Percentiles rank a stretch among this genome's conserved stretches.
These are phyloP conservation scores for Quercus glauca DNA, from an alignment of 306 rosid genomes.

Conservation along the genomic window DNA sequence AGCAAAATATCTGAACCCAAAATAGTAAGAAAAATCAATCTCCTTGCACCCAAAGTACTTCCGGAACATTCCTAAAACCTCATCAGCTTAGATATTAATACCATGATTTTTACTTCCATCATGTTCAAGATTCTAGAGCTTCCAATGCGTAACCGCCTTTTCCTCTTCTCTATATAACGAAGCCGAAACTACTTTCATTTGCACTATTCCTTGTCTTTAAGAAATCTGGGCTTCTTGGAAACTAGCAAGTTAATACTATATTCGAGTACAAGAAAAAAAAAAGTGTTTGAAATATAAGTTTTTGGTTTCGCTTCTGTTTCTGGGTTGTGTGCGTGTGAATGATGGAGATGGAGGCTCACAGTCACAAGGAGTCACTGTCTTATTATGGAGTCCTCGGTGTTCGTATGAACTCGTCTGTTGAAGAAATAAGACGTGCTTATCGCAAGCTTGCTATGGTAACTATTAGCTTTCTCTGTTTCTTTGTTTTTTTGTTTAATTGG, in stretches of 20 bases:
- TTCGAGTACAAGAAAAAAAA: neutral
- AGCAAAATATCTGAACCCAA: neutral
- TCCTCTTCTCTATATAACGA: neutral
- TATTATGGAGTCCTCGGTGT: constrained; percentile 73
- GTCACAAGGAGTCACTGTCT: constrained; percentile 9
- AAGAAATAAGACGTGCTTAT: constrained; percentile 77
- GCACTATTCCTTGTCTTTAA: neutral
- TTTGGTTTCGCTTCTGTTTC: neutral
- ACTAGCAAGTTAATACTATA: neutral
- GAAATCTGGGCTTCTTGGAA: neutral
- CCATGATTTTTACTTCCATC: neutral
- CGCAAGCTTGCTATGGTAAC: constrained; percentile 76
- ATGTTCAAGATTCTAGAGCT: constrained; percentile 13
- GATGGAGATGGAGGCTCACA: constrained; percentile 27
- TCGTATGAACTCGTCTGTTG: constrained; percentile 36
- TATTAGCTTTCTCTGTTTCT: neutral
- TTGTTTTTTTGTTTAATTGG: neutral
- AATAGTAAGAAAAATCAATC: neutral
- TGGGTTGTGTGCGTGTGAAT: neutral
- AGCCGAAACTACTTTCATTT: no score
- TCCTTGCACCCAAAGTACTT: neutral
- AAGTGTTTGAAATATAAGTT: neutral
- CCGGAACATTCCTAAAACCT: constrained; percentile 41
- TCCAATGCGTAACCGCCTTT: constrained; percentile 9
- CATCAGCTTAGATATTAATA: constrained; percentile 4